Evolutionary conservation across 2,329 filamentous ascomycete genomes (phyloP).

Genomic region (Thielaviopsis cerberus): DNA sequence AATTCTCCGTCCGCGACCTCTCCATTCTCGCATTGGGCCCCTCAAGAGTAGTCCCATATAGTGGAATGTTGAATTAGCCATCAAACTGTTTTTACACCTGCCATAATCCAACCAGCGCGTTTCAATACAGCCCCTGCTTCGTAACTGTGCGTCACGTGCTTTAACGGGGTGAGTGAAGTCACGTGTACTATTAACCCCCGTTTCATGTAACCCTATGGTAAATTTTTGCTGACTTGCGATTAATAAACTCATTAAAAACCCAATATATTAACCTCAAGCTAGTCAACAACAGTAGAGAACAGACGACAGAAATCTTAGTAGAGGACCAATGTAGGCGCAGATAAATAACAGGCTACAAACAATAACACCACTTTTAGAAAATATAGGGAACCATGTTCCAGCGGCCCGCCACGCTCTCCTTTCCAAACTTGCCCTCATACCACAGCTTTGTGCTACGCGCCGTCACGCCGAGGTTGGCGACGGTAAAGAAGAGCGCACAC

Average conservation of each 20-base stretch:
- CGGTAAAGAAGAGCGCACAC: constrained; percentile 53
- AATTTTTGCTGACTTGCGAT: too few relatives aligned
- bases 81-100: neutral
- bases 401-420: constrained; percentile 38
- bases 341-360: neutral
- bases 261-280: too few relatives aligned
- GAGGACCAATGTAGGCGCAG: neutral
- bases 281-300: too few relatives aligned
- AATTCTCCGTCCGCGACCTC: neutral
- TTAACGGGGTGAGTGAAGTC: too few relatives aligned
- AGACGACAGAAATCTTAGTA: too few relatives aligned
- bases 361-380: constrained; percentile 25
- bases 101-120: neutral
- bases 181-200: too few relatives aligned
- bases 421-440: constrained; percentile 61
- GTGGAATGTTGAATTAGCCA: neutral
- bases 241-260: too few relatives aligned
- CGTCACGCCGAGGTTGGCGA: constrained; percentile 63
- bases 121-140: neutral
- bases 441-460: constrained; percentile 60
- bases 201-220: too few relatives aligned
- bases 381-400: constrained; percentile 64
- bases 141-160: neutral
- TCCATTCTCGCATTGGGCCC: neutral
- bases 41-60: neutral